Base-by-base conservation (phyloP, 2,329 filamentous ascomycete genomes). In the Aureobasidium sp. region DNA sequence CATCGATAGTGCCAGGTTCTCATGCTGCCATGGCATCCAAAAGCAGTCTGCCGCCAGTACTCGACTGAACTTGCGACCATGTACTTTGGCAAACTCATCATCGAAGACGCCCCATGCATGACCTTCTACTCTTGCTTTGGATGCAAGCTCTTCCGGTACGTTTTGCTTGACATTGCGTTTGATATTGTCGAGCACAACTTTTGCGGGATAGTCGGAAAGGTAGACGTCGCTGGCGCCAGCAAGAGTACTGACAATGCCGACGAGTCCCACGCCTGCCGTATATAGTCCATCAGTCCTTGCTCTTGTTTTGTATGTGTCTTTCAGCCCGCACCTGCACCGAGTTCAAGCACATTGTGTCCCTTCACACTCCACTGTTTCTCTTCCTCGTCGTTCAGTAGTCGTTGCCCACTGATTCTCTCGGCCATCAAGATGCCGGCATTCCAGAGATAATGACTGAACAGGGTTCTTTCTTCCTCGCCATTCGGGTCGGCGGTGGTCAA, bases 391-490 rank as follows among this genome's bases (percentile, higher is more conserved):
- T 65, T 62, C n/a, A 66, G 63, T 44, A 65, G 62, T 5, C 64
- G 63, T 50, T 64, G 62, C 39, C 74, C 74, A 5, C 72, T 74
- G 34, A 79, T 68, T 44, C 78, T 62, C 67, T 79, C 77, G 5
- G 71, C 77, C 72, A 78, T 72, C 65, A 78, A 68, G 32, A 80
- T 68, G 0, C 77, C 76, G 7, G 86, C 79, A 73, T 91, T 91
- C 87, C 87, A 91, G 30, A 90, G 74, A 71, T 86, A 89, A 70
- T 91, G 87, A 64, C 85, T 84, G 70, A 89, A 90, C 48, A 90
- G 79, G 25, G 74, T 72, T 54, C 85, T 75, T 67, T 85, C 81
- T 34, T 78, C 73, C 60, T 85, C 82, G 36, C 72, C 76, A 36
- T 75, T 70, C 74, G 84, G 67, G 66, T 79, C 74, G 8, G 77